Base-by-base conservation (phyloP, 2,329 filamentous ascomycete genomes). In the Aureobasidium sp. region DNA sequence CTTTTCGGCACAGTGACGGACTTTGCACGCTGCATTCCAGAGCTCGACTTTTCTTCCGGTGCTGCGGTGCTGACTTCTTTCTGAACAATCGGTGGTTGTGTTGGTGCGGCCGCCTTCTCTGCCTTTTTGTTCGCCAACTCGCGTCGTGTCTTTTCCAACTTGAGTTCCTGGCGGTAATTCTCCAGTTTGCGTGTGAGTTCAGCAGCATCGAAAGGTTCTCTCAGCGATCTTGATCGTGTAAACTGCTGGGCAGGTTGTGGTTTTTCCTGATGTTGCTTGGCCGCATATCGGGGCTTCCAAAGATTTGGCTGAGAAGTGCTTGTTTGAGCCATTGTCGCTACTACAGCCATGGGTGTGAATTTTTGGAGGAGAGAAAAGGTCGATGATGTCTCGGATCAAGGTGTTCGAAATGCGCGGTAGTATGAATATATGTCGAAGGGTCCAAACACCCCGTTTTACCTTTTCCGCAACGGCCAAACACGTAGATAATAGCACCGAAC, bases 141-240 rank as follows among this genome's bases (percentile, higher is more conserved):
- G n/a, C 49, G 58, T 9, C 62, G 43, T n/a, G 61, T 55, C 59
- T 62, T 57, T 37, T 59, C 60, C 45, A 64, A 15, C 53, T 62
- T 62, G 11, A 60, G 33, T 38, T 64, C 62, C 19, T 54, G 57
- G 15, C 60, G 60, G 46, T 64, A 64, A 25, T 46, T 50, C 27
- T 64, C 62, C 29, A 64, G 21, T 21, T 61, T 61, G 11, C 62
- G 60, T 7, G 60, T 62, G 3, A 64, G 40, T 25, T 62, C 60
- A n/a, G 59, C 53, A n/a, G 61, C 43, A 35, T 64, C 62, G 27
- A 64, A 62, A 13, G 60, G 60, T 40, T 62, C 51, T 31, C 42
- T 60, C 38, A 59, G 25, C 13, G 55, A 59, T 23, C 45, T 59
- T n/a, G 55, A 49, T 19, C 55, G 31, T 7, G 43, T 25, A n/a